Evolutionary conservation across 306 rosid genomes (phyloP).

Genomic region (Cercis canadensis): DNA sequence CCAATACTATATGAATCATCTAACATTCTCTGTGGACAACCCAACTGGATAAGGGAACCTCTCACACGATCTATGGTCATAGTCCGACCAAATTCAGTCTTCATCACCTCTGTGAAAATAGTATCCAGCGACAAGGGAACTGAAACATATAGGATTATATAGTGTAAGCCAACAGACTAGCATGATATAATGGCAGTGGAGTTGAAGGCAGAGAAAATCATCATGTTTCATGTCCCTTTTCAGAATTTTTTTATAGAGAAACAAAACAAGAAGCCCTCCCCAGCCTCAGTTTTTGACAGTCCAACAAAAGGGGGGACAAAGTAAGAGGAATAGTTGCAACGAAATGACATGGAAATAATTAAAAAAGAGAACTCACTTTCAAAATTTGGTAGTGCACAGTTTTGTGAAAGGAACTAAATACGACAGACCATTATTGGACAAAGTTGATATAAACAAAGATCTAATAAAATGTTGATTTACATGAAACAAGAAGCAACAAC

Average conservation of each 20-base stretch:
- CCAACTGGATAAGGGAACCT: conserved; percentile 69
- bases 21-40: conserved; percentile 49
- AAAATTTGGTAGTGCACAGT: not conserved
- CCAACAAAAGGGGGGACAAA: not conserved
- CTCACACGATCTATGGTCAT: conserved; percentile 70
- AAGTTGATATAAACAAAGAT: not conserved
- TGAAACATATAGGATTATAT: conserved; percentile 50
- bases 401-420: not conserved
- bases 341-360: not conserved
- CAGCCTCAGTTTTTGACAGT: not conserved
- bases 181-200: conserved; percentile 3
- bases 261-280: not conserved
- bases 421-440: not conserved
- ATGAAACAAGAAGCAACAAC: not conserved
- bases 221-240: conserved; percentile 1
- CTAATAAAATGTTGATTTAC: not conserved
- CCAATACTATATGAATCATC: conserved; percentile 69
- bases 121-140: conserved; percentile 66
- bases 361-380: not conserved
- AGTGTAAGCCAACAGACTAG: conserved; percentile 23
- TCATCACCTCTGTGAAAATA: conserved; percentile 73
- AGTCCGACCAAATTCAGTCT: conserved; percentile 71
- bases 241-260: not conserved
- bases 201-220: not conserved
- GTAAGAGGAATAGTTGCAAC: not conserved